Base-by-base conservation (phyloP, 768 basidiomycete genomes). In the Ramaria sp. region DNA sequence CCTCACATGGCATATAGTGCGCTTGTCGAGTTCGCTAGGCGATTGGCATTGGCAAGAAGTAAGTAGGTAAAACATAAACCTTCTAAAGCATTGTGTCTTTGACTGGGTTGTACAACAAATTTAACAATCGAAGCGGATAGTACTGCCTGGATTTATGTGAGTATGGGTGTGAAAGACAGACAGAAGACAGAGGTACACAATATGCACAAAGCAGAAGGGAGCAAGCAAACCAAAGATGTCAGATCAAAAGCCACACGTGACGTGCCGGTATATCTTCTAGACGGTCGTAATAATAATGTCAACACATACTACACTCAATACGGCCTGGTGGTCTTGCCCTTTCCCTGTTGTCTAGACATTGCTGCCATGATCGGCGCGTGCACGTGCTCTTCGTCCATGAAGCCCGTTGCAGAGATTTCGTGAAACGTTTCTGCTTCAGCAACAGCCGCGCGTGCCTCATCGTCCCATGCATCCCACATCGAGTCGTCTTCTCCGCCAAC, bases 341-440 rank as follows among this genome's bases (percentile, higher is more conserved):
- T 43, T 15, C 30, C 42, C 38, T 54, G 30, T 37, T 54, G 17
- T 43, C 31, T 56, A 22, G 17, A 24, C 27, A n/a, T 56, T 19
- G 20, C 43, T 1, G 43, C 54, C 54, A 48, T 46, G 22, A 51
- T 31, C 6, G 50, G 27, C 19, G 24, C 50, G 15, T 19, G 15
- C 20, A 11, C 30, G 15, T 37, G 24, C 37, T 59, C 59, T 38
- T 59, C 59, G 30, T 59, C 59, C 59, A 59, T 59, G 31, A 59
- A 54, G 17, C 59, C 59, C 34, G 59, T 47, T 6, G 49, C 53
- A 27, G 38, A 19, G 57, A 79, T 72, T 66, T 79, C 70, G 63
- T 78, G 73, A 65, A 76, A 80, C 59, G 68, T 66, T 64, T 80
- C 79, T 20, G 69, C 74, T 63, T 80, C 80, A 55, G 78, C 76